Evolutionary conservation across 176 grass and related monocot species (phyloP).

Genomic region (Chrysopogon serrulatus): DNA sequence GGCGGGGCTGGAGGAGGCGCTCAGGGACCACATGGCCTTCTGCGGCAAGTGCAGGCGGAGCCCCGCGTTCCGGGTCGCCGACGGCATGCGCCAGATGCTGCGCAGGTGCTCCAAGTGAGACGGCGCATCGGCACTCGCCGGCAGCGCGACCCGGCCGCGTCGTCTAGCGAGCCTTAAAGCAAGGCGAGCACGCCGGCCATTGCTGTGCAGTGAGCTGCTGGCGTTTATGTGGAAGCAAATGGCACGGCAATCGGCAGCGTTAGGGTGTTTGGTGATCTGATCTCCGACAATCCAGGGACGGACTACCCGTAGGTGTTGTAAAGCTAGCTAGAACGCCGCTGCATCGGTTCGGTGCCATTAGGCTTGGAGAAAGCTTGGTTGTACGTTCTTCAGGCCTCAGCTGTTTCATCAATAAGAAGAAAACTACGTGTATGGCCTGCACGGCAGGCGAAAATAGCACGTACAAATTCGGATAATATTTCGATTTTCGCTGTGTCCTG

Average conservation of each 20-base stretch:
- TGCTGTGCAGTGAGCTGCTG: neutral
- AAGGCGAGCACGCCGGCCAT: neutral
- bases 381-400: neutral
- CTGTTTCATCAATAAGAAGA: neutral
- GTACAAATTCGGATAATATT: neutral
- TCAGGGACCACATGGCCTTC: conserved; percentile 70
- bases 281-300: neutral
- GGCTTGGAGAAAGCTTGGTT: neutral
- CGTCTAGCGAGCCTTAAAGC: neutral
- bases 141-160: neutral
- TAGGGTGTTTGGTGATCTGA: neutral
- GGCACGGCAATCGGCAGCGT: neutral
- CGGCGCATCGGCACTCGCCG: too few relatives aligned
- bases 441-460: neutral
- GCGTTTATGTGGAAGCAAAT: neutral
- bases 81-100: conserved; percentile 83
- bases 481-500: neutral
- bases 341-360: neutral
- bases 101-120: conserved; percentile 16
- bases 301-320: neutral
- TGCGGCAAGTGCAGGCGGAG: conserved; percentile 54
- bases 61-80: conserved; percentile 71
- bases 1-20: conserved; percentile 45
- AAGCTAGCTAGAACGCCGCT: neutral
- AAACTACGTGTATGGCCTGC: neutral